A percentile compares a stretch with the other conserved stretches of the same genome.
These are phyloP conservation scores for Larix sibirica DNA, from an alignment of 83 land plant species.

Conservation along the genomic window DNA sequence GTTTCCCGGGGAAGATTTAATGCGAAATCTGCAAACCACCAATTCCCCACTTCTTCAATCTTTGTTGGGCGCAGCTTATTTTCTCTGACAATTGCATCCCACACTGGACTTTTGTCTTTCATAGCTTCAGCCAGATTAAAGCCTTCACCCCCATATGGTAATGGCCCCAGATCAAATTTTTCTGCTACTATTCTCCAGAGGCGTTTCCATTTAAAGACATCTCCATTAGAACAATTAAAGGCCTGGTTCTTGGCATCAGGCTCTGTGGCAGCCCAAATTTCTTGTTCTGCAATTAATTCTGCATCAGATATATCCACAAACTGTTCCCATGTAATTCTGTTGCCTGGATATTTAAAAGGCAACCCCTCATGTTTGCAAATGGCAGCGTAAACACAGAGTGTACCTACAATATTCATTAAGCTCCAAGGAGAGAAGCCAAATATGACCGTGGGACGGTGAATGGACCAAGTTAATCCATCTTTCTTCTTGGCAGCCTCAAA, in stretches of 20 bases:
- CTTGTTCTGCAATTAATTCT: slow-evolving; percentile 70
- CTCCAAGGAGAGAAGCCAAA: slow-evolving; percentile 51
- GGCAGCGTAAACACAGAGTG: slow-evolving; percentile 59
- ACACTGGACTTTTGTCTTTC: slow-evolving; percentile 11
- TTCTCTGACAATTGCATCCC: slow-evolving; percentile 57
- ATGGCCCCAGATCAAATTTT: slow-evolving; percentile 46
- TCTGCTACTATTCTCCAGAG: slow-evolving; percentile 67
- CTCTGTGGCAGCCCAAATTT: slow-evolving; percentile 72
- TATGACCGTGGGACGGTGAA: slow-evolving; percentile 72
- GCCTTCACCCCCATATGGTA: slow-evolving; percentile 10
- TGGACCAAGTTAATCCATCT: slow-evolving; percentile 49
- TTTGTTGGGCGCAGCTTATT: slow-evolving; percentile 28
- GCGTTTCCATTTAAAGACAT: slow-evolving; percentile 71
- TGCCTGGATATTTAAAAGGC: slow-evolving; percentile 58
- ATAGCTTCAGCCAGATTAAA: slow-evolving; percentile 33
- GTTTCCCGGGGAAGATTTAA: too few species aligned
- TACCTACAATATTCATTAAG: slow-evolving; percentile 50
- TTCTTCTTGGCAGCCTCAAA: slow-evolving; percentile 35
- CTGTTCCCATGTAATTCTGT: slow-evolving; percentile 46
- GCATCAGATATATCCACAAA: slow-evolving; percentile 63
- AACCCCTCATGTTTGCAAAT: slow-evolving; percentile 47
- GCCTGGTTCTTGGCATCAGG: slow-evolving; percentile 65
- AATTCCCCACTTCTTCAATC: slow-evolving; percentile 53
- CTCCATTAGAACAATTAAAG: slow-evolving; percentile 79
- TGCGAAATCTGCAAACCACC: slow-evolving; percentile 32